Evolutionary conservation across 805 yeast species (phyloP), one percentile per base, ranked within the genome.

Genomic region (Candida hungchunana): DNA sequence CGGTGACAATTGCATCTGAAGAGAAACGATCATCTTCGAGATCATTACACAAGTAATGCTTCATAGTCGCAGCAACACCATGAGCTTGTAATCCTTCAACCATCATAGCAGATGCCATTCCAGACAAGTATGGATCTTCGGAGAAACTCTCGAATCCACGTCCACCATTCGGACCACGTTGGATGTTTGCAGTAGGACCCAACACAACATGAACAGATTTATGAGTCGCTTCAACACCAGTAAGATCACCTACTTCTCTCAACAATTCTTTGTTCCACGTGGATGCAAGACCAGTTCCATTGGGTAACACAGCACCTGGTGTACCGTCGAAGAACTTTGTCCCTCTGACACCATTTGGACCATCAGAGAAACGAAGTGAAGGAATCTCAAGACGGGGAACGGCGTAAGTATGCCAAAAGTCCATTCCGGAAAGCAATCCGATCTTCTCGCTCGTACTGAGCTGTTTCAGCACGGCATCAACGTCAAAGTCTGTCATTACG

Each of bases 261-360:
- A 25, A 13, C 8, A 25, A 13, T 7, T 25, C 15, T 14, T 25
- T 25, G 27, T 25, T 14, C n/a, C n/a, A 25, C 14, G 27, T 12
- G 27, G 27, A 9, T 7, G 15, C 27, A 13, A 25, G 15, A 10
- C 67, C 81, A 8, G 82, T 74, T 20, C 82, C 82, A 50, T 50
- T 46, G 6, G 82, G 79, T 46, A 77, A 65, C 43, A 79, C 75
- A 41, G 75, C 78, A 28, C 79, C 64, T 7, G 77, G 77, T 17
- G 64, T 61, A 26, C 73, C 64, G 42, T 69, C 60, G 49, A 74
- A 71, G 48, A 75, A 74, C 28, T 59, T 65, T 15, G 77, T 73
- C 18, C 82, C 82, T 43, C 82, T 62, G 31, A 75, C 64, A 43
- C 83, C 83, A 48, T 77, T 77, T 31, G 83, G 83, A 14, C 83